These are phyloP conservation scores for Globisporangium lucens DNA, from an alignment of 352 stramenopile species.

Conservation along the genomic window DNA sequence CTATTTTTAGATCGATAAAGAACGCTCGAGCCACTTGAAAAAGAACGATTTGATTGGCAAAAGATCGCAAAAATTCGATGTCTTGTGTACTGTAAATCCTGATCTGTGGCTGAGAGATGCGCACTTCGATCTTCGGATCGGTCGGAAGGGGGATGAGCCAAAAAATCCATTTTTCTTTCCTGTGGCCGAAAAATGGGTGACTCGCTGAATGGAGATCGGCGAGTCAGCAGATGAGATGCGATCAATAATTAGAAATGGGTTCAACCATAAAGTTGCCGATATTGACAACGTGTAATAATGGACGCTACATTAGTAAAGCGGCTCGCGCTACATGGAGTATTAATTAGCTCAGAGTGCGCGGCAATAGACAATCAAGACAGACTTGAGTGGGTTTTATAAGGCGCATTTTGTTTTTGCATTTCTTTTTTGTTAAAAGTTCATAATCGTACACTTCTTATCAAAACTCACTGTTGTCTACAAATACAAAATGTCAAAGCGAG, in stretches of 20 bases:
- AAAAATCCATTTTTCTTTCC: constrained; percentile 11
- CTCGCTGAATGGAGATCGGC: background rate
- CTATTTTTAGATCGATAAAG: background rate
- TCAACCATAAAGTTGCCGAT: background rate
- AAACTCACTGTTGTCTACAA: background rate
- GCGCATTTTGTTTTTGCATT: background rate
- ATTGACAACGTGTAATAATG: no score
- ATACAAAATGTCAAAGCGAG: background rate
- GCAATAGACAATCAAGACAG: background rate
- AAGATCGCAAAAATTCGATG: background rate
- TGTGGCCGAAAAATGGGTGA: constrained; percentile 4
- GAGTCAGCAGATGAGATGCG: background rate
- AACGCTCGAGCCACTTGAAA: background rate
- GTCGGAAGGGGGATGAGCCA: constrained; percentile 7
- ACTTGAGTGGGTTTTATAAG: background rate
- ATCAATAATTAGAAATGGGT: background rate
- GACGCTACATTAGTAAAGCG: background rate
- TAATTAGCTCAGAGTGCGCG: background rate
- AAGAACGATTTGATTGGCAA: background rate
- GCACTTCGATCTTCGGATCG: background rate
- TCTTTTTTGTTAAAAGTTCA: background rate
- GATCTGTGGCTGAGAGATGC: constrained; percentile 1
- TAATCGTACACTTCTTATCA: background rate
- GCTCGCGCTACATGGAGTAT: background rate
- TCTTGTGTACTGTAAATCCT: background rate